A percentile compares a stretch with the other conserved stretches of the same genome.
Conservation (phyloP, 2,329 filamentous ascomycete genomes). For the Juglanconis oblonga region DNA sequence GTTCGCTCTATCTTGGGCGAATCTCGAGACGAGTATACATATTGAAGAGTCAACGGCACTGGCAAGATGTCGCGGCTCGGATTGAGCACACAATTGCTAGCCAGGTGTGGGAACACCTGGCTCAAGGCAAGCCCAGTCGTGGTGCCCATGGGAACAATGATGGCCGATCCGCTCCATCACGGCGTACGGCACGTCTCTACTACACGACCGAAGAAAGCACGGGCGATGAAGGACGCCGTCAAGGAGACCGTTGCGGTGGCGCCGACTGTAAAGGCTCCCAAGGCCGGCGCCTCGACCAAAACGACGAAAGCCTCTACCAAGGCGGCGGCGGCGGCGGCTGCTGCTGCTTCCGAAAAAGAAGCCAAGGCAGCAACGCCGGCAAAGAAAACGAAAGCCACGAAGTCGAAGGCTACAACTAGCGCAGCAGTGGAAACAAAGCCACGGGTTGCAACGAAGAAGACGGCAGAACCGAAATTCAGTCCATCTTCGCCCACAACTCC, state of each 20-base stretch:
- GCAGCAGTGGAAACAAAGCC: neutral
- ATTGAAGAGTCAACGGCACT: neutral
- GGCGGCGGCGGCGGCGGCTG: neutral
- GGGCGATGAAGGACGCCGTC: conserved; percentile 5
- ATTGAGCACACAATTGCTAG: conserved; percentile 5
- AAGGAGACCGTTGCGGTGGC: neutral
- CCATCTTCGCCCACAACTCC: neutral
- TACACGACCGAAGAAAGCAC: conserved; percentile 11
- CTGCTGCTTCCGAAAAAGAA: neutral
- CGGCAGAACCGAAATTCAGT: neutral
- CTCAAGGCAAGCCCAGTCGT: neutral
- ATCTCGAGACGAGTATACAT: neutral
- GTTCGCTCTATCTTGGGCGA: neutral
- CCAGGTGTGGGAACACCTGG: conserved; percentile 7
- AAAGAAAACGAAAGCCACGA: neutral
- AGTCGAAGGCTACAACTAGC: neutral
- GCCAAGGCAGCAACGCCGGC: neutral
- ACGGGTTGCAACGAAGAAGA: neutral
- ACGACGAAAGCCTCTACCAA: conserved; percentile 7
- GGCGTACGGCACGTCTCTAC: conserved; percentile 11
- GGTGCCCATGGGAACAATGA: neutral
- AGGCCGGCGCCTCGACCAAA: neutral
- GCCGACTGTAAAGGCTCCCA: conserved; percentile 4
- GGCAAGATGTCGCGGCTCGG: conserved; percentile 10
- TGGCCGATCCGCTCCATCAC: neutral